Percentiles rank a stretch among this genome's conserved stretches.
Conservation (phyloP, 495 filamentous ascomycete species). For the Penicillium cataractarum region DNA sequence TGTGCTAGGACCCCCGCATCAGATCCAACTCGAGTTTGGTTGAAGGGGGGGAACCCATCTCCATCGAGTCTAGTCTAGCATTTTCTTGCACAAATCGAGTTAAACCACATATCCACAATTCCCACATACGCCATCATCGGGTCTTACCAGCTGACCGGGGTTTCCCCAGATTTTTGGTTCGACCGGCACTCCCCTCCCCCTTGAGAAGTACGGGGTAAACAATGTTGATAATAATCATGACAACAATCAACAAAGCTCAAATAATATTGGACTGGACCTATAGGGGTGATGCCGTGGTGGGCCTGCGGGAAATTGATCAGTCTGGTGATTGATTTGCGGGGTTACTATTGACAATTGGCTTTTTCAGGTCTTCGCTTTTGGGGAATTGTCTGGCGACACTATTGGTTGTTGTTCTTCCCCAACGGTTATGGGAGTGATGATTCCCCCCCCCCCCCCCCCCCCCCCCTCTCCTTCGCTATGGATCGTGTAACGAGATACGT, state of each 20-base stretch:
- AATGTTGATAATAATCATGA: background rate
- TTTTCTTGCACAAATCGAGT: background rate
- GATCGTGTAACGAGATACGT: background rate
- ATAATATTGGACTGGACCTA: too few relatives aligned
- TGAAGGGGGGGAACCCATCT: background rate
- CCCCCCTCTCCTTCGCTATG: background rate
- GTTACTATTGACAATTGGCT: background rate
- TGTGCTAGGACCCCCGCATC: background rate
- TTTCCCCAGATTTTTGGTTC: constrained; percentile 32
- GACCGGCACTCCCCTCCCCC: constrained; percentile 9
- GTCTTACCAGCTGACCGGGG: constrained; percentile 7
- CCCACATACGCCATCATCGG: background rate
- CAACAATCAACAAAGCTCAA: background rate
- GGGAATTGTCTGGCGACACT: background rate
- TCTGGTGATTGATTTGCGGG: constrained; percentile 1
- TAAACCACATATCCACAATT: background rate
- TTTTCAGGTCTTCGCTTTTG: background rate
- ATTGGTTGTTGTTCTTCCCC: background rate
- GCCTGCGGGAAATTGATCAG: too few relatives aligned
- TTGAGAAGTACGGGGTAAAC: background rate
- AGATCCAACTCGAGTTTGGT: background rate
- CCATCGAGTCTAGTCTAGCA: background rate
- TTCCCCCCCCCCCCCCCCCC: too few relatives aligned
- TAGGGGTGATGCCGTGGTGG: too few relatives aligned
- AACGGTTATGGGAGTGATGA: background rate